Percentiles rank a stretch among this genome's conserved stretches.
Evolutionary conservation across 805 yeast species (phyloP).

Genomic region (Maudiozyma barnettii): DNA sequence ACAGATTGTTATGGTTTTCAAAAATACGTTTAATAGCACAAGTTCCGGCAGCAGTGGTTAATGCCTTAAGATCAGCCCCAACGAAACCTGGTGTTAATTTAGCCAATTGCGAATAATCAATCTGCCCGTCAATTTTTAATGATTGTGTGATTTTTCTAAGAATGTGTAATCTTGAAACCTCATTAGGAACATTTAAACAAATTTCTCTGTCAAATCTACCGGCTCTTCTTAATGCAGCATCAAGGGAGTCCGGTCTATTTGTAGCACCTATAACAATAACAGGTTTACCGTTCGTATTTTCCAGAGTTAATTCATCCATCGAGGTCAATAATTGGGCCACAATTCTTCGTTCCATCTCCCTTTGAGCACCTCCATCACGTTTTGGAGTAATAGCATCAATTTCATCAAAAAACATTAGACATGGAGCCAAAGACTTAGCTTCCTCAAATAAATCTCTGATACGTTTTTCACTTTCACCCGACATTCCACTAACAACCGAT

Average conservation of each 20-base stretch:
- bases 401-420: constrained; percentile 88
- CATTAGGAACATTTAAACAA: constrained; percentile 89
- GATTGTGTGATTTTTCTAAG: constrained; percentile 60
- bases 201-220: constrained; percentile 96
- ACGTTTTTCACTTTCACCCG: constrained; percentile 96
- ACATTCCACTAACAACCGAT: constrained; percentile 94
- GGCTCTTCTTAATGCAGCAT: constrained; percentile 89
- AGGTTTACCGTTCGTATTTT: constrained; percentile 85
- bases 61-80: constrained; percentile 92
- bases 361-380: constrained; percentile 86
- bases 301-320: constrained; percentile 85
- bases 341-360: constrained; percentile 96
- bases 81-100: constrained; percentile 95
- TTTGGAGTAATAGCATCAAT: constrained; percentile 98
- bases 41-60: constrained; percentile 91
- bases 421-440: constrained; percentile 83
- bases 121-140: constrained; percentile 56
- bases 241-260: constrained; percentile 90
- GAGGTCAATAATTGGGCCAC: constrained; percentile 92
- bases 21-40: constrained; percentile 89
- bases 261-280: constrained; percentile 95
- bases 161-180: constrained; percentile 66
- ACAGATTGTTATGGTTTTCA: constrained; percentile 33
- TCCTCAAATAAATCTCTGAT: constrained; percentile 88
- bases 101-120: constrained; percentile 67